Evolutionary conservation across 805 yeast genomes (phyloP).

Genomic region (Kregervanrija delftensis): DNA sequence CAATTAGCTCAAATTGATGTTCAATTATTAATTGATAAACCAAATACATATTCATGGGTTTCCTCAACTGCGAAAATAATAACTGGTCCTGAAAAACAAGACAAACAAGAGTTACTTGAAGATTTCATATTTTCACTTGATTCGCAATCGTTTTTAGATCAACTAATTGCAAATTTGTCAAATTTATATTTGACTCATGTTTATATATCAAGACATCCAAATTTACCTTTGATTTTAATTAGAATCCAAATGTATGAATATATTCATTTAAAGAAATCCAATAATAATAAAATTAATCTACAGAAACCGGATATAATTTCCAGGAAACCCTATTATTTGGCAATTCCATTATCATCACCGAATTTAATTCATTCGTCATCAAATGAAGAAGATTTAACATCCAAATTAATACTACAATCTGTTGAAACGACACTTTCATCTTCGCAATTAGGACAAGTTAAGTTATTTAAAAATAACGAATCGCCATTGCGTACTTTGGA

Average conservation of each 20-base stretch:
- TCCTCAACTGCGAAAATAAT: constrained; percentile 38
- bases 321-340: constrained; percentile 57
- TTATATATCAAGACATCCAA: constrained; percentile 60
- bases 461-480: constrained; percentile 30
- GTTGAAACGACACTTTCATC: constrained; percentile 46
- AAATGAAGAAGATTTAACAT: constrained; percentile 35
- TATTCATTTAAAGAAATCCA: constrained; percentile 12
- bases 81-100: constrained; percentile 12
- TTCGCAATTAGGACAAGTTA: constrained; percentile 34
- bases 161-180: constrained; percentile 41
- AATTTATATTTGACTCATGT: constrained; percentile 55
- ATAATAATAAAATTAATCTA: constrained; percentile 3
- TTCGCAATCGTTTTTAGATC: constrained; percentile 44
- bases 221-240: constrained; percentile 50
- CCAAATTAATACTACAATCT: constrained; percentile 52
- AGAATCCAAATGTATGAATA: constrained; percentile 66
- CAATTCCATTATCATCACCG: constrained; percentile 62
- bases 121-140: constrained; percentile 33
- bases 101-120: constrained; percentile 20
- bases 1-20: constrained; percentile 71
- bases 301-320: constrained; percentile 40
- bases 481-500: constrained; percentile 41
- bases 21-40: constrained; percentile 54
- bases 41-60: constrained; percentile 40
- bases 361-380: constrained; percentile 49